Base-by-base conservation (phyloP, 2,329 filamentous ascomycete genomes). In the Metarhizium humberi region DNA sequence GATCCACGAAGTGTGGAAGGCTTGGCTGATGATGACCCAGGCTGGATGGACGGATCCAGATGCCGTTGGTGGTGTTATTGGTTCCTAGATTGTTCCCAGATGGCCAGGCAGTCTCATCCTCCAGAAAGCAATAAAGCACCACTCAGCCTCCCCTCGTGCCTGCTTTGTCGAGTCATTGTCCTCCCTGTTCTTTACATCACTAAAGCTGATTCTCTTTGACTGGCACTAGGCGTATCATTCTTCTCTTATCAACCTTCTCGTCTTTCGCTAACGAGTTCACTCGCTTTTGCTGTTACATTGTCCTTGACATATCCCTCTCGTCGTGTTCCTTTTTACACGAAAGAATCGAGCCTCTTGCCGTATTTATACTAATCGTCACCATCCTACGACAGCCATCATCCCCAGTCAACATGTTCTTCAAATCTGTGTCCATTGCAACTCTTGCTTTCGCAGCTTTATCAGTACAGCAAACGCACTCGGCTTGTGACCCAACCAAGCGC, bases 391-490 rank as follows among this genome's bases (percentile, higher is more conserved):
- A 40, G 13, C 6, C 10, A 45, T 36, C 11, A 20, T 18, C 20
- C 20, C 36, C 45, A 53, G 38, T 53, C 57, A 65, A 56, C 57
- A 73, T 73, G 71, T 64, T 79, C 59, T 68, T 73, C 69, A 79
- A 76, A 66, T 52, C 75, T 53, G 57, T 79, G 57, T 71, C 74
- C 55, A 63, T 71, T 57, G 71, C 76, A 53, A 70, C 73, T 40
- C 66, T 79, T 71, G 73, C 75, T 59, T 69, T n/a, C n/a, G n/a
- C n/a, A n/a, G n/a, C n/a, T n/a, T n/a, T n/a, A n/a, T n/a, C n/a
- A n/a, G n/a, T n/a, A n/a, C n/a, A n/a, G n/a, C n/a, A n/a, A n/a
- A n/a, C n/a, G n/a, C n/a, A n/a, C n/a, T n/a, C n/a, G n/a, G n/a
- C n/a, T n/a, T n/a, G n/a, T n/a, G n/a, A n/a, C n/a, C n/a, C n/a